Base-by-base conservation (phyloP, 78 protist genomes). In the Neovahlkampfia damariscottae region DNA sequence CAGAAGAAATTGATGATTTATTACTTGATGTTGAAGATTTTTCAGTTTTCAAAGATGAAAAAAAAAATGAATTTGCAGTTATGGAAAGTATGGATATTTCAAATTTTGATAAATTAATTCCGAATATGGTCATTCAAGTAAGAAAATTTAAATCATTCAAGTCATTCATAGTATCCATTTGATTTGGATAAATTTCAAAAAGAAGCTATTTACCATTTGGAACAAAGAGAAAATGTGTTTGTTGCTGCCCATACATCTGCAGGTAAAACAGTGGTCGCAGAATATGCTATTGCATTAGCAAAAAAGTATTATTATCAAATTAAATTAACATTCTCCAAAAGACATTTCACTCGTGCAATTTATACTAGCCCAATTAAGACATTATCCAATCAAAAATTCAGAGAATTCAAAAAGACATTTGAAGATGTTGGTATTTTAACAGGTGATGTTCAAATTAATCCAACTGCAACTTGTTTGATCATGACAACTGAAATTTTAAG, bases 331-430 rank as follows among this genome's bases (percentile, higher is more conserved):
- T n/a, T n/a, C n/a, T n/a, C n/a, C n/a, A n/a, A n/a, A n/a, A n/a
- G n/a, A n/a, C 79, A 76, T 41, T 72, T 36, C 77, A 78, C 84
- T 38, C 79, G 98, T n/a, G 94, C 83, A 35, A 76, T 96, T 58
- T 96, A 96, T 85, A 96, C 99, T 28, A 84, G 96, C 34, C 99
- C 98, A 29, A 95, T 94, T 84, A 95, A 95, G 72, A 95, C 98
- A 29, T 84, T 95, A 66, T 78, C 88, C 31, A 95, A 95, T 67
- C 98, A 95, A 40, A 95, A 95, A 81, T 93, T 35, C 84, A 40
- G 96, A n/a, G 96, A 93, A 28, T 77, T 93, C 28, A 38, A 78
- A 36, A 77, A 83, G 28, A 36, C 67, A 5, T 93, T 89, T 5
- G 89, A 74, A 8, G 96, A 89, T 29, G 97, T 95, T 29, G 98